Evolutionary conservation across 192 early-diverging fungal species (phyloP), one percentile per base, ranked within the genome.

Genomic region (Linnemannia zychae): DNA sequence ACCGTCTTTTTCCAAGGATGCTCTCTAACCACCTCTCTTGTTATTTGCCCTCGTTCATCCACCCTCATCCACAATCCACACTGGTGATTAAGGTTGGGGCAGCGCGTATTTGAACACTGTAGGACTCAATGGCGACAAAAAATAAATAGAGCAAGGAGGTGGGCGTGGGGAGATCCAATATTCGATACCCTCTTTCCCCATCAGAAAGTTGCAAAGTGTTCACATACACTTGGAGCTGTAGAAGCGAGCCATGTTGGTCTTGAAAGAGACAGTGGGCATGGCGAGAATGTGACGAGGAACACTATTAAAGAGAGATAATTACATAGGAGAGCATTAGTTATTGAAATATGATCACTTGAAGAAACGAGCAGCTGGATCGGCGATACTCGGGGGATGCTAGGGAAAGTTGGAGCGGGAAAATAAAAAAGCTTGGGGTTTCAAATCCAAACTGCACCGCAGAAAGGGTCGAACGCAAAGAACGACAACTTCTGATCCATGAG

Each of bases 151-250:
- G 72, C 60, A 49, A 12, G 17, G 52, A 38, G 31, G 31, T 7
- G 38, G 44, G 31, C 31, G 57, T 63, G 57, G 57, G 57, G 28
- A 63, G 69, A 71, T 71, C 69, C 40, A 38, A 46, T 71, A 46
- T 31, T 46, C 31, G 37, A 24, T 71, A 4, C 20, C 38, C 15
- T 48, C 40, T 22, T 46, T 71, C 24, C 36, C 38, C 36, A 38
- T 48, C 38, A 38, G 22, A 20, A 63, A 16, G 22, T 12, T 28
- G 3, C 46, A 46, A 71, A 20, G 37, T 57, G 48, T 13, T 47
- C 1, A 82, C 88, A 73, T 90, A 91, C 90, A 86, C 79, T 88
- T 87, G 65, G 90, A 87, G 81, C 90, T 91, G 78, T 91, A 91
- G 76, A 78, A 85, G 70, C 90, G 87, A 48, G 77, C 75, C 74